Conservation (phyloP, 2,329 filamentous ascomycete genomes). For the Fusarium begoniae region DNA sequence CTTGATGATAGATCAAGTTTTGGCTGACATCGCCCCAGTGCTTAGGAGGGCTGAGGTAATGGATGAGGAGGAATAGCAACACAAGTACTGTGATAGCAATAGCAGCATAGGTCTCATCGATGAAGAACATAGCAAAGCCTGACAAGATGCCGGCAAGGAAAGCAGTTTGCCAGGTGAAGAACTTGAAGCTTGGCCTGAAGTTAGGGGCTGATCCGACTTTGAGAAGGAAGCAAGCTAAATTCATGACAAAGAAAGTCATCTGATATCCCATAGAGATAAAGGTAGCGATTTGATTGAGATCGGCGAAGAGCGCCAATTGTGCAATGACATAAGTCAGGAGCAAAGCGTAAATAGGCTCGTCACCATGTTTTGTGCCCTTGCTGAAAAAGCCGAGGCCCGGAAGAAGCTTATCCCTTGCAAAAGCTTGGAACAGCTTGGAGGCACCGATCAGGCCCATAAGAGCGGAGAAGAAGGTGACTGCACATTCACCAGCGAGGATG, state of each 20-base stretch:
- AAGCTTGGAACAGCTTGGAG: constrained; percentile 84
- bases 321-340: constrained; percentile 78
- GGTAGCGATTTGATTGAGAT: constrained; percentile 89
- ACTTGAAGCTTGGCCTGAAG: constrained; percentile 87
- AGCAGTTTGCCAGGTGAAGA: constrained; percentile 88
- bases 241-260: constrained; percentile 92
- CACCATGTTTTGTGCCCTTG: constrained; percentile 74
- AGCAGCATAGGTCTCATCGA: constrained; percentile 82
- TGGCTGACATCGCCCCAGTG: constrained; percentile 92
- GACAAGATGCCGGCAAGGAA: constrained; percentile 78
- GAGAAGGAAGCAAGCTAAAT: constrained; percentile 85
- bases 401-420: constrained; percentile 80
- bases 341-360: constrained; percentile 81
- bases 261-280: constrained; percentile 92
- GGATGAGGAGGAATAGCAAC: constrained; percentile 83
- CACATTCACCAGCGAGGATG: constrained; percentile 83
- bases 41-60: constrained; percentile 86
- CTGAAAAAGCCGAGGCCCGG: constrained; percentile 80
- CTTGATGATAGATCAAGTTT: constrained; percentile 85
- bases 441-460: constrained; percentile 89
- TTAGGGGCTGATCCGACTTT: constrained; percentile 90
- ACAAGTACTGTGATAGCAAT: constrained; percentile 78
- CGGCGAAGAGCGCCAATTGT: constrained; percentile 81
- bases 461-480: constrained; percentile 84
- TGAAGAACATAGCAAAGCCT: constrained; percentile 87